Percentiles rank a stretch among this genome's conserved stretches.
Conservation (phyloP, 331 rosid species). For the Rosa hybrid region DNA sequence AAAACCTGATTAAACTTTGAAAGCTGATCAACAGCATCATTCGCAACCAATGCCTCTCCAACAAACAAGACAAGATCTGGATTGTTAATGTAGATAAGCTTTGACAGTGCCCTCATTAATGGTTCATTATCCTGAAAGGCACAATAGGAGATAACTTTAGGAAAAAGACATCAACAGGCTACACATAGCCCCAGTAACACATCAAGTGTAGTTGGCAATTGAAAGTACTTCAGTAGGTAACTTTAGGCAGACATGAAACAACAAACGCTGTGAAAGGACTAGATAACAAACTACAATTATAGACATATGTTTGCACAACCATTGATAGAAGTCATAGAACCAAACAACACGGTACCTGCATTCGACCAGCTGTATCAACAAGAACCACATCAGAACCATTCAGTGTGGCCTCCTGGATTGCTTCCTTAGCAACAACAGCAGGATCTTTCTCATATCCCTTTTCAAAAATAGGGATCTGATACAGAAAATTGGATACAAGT, state of each 20-base stretch:
- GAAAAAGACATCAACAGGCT: neutral
- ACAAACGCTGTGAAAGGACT: neutral
- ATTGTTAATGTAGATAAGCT: conserved; percentile 77
- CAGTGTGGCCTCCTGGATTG: conserved; percentile 85
- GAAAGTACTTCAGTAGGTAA: neutral
- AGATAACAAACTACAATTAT: neutral
- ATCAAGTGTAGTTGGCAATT: neutral
- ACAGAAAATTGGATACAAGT: conserved; percentile 5
- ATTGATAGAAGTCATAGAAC: neutral
- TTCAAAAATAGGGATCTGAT: conserved; percentile 89
- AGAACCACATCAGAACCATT: conserved; percentile 96
- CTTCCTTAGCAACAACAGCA: conserved; percentile 93
- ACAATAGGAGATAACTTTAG: neutral
- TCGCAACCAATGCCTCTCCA: conserved; percentile 95
- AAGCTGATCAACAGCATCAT: conserved; percentile 96
- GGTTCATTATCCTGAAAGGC: conserved; percentile 85
- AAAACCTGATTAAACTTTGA: conserved; percentile 59
- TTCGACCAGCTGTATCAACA: conserved; percentile 96
- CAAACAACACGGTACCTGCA: conserved; percentile 63
- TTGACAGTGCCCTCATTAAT: conserved; percentile 90
- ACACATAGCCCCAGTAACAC: neutral
- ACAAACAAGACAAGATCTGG: conserved; percentile 94
- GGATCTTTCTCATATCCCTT: conserved; percentile 98
- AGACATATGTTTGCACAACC: neutral
- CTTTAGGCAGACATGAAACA: neutral